These are phyloP conservation scores for Pueraria montana DNA, from an alignment of 306 rosid species.

Conservation along the genomic window DNA sequence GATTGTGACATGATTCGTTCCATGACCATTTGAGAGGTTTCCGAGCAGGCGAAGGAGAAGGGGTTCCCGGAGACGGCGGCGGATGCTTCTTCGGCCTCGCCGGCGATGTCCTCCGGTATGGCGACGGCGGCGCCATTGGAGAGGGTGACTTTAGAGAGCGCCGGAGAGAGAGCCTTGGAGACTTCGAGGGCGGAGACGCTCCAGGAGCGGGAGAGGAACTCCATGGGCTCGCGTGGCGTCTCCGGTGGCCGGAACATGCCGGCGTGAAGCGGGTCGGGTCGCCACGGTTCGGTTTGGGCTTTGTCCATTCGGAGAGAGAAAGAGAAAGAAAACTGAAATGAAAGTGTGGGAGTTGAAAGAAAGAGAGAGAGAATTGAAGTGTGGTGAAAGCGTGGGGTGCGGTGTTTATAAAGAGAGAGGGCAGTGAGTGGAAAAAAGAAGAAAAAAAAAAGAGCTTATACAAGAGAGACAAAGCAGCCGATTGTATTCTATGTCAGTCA, in stretches of 20 bases:
- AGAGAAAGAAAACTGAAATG: neutral
- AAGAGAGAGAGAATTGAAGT: neutral
- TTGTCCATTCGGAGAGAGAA: conserved; percentile 52
- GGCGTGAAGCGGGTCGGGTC: conserved; percentile 59
- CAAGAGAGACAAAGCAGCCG: conserved; percentile 55
- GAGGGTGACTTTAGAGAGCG: conserved; percentile 53
- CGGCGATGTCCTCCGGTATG: conserved; percentile 69
- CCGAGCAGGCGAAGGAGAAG: conserved; percentile 83
- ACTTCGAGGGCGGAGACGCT: conserved; percentile 82
- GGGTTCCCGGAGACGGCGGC: conserved; percentile 76
- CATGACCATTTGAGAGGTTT: conserved; percentile 93
- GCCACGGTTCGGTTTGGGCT: conserved; percentile 56
- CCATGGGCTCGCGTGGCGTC: conserved; percentile 86
- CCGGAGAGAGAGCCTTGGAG: conserved; percentile 79
- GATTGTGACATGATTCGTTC: conserved; percentile 95
- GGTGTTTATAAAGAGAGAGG: conserved; percentile 45
- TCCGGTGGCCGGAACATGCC: conserved; percentile 70
- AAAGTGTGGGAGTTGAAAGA: neutral
- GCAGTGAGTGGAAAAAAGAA: neutral
- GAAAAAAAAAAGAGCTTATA: no score
- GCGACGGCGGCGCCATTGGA: conserved; percentile 34
- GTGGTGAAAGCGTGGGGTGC: conserved; percentile 3
- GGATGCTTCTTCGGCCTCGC: conserved; percentile 65
- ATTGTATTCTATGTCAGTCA: conserved; percentile 49
- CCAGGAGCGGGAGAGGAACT: conserved; percentile 95